Percentiles rank a stretch among this genome's conserved stretches.
phyloP scores from a whole-genome alignment of 306 rosid genomes.

The Sesbania bispinosa region DNA sequence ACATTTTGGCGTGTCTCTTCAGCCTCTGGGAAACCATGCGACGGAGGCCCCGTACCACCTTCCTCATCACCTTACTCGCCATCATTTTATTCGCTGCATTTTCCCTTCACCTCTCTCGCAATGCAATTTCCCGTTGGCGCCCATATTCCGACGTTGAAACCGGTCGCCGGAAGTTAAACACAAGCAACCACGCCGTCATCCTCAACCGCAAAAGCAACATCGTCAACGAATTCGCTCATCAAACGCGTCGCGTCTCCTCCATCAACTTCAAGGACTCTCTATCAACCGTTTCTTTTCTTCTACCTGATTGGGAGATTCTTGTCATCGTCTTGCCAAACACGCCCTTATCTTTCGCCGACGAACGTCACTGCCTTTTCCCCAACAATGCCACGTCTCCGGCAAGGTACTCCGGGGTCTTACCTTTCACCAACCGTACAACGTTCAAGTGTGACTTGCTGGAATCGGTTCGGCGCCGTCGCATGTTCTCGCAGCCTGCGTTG shows the following conservation, averaged over 20 bases:
- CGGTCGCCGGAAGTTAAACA: background rate
- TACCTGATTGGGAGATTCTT: slow-evolving; percentile 73
- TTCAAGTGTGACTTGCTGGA: slow-evolving; percentile 55
- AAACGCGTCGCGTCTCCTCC: slow-evolving; percentile 45
- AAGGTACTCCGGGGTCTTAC: slow-evolving; percentile 33
- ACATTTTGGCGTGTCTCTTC: background rate
- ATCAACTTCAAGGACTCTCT: slow-evolving; percentile 16
- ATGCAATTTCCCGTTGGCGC: slow-evolving; percentile 14
- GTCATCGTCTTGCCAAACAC: slow-evolving; percentile 31
- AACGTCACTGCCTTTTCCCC: slow-evolving; percentile 43
- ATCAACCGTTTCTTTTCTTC: slow-evolving; percentile 43
- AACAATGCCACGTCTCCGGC: slow-evolving; percentile 41
- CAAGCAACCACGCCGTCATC: background rate
- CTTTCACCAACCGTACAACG: slow-evolving; percentile 29
- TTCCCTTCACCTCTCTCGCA: slow-evolving; percentile 42
- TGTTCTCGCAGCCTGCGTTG: slow-evolving; percentile 40
- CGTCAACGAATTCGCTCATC: background rate
- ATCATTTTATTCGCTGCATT: slow-evolving; percentile 32
- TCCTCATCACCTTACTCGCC: slow-evolving; percentile 22
- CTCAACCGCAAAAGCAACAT: background rate
- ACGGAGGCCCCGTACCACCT: slow-evolving; percentile 31
- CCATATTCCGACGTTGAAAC: background rate
- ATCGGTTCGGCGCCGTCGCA: slow-evolving; percentile 36
- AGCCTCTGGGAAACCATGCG: slow-evolving; percentile 38
- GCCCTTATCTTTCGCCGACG: background rate